phyloP scores from a whole-genome alignment of 306 rosid genomes.

The Casuarina cunninghamiana region DNA sequence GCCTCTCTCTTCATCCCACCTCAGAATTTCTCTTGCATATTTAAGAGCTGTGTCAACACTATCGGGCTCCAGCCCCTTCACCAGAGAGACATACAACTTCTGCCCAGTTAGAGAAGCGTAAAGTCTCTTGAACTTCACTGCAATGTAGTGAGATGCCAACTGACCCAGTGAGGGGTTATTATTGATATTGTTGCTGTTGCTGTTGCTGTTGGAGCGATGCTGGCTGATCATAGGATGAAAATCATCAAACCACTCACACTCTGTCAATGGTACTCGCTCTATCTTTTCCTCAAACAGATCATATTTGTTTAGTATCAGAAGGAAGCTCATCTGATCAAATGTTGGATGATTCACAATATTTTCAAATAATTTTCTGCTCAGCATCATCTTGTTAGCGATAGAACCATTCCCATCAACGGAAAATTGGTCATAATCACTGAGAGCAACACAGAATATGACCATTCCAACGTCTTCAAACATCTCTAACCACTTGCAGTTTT shows the following conservation, averaged over 20 bases:
- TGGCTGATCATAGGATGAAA: conserved; percentile 74
- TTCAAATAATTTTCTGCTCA: conserved; percentile 72
- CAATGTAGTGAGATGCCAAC: conserved; percentile 71
- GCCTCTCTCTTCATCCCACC: conserved; percentile 86
- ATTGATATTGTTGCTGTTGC: conserved; percentile 57
- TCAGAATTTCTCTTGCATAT: conserved; percentile 83
- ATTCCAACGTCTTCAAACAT: conserved; percentile 97
- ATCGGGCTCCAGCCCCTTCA: conserved; percentile 71
- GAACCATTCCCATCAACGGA: conserved; percentile 64
- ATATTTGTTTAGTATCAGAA: conserved; percentile 76
- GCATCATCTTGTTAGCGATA: conserved; percentile 72
- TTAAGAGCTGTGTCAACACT: conserved; percentile 82
- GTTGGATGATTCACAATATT: conserved; percentile 85
- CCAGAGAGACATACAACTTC: conserved; percentile 75
- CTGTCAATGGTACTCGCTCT: conserved; percentile 61
- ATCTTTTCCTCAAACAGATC: conserved; percentile 81
- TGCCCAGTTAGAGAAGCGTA: conserved; percentile 73
- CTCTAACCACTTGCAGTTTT: conserved; percentile 98
- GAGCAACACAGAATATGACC: conserved; percentile 83
- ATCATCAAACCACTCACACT: conserved; percentile 84
- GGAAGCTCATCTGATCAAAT: conserved; percentile 86
- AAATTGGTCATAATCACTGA: conserved; percentile 85
- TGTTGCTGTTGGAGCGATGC: conserved; percentile 45
- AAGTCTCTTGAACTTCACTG: conserved; percentile 86
- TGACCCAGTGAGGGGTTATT: conserved; percentile 68